Percentiles rank a stretch among this genome's conserved stretches.
These are phyloP conservation scores for Candolleomyces eurysporus DNA, from an alignment of 768 basidiomycete genomes.

Conservation along the genomic window DNA sequence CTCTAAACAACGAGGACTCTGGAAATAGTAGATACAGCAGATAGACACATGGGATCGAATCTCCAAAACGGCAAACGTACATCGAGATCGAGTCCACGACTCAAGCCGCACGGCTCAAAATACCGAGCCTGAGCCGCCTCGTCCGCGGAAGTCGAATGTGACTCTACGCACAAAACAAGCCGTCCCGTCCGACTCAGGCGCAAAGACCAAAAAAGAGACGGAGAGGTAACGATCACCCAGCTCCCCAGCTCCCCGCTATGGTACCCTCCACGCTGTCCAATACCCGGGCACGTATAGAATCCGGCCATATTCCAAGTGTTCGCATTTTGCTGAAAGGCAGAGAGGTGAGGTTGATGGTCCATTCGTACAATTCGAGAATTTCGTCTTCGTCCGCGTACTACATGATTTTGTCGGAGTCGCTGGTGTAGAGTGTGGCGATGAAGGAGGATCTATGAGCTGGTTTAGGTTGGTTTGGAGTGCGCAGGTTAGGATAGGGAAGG, in stretches of 20 bases:
- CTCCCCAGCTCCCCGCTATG: constrained; percentile 83
- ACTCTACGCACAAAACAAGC: neutral
- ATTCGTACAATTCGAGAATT: constrained; percentile 73
- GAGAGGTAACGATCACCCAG: constrained; percentile 38
- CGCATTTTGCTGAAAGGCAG: constrained; percentile 75
- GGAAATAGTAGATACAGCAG: no score
- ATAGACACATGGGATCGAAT: no score
- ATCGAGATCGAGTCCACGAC: no score
- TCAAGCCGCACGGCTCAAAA: no score
- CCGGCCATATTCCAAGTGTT: constrained; percentile 52
- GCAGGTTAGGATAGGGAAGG: no score
- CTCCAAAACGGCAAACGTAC: no score
- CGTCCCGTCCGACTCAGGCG: neutral
- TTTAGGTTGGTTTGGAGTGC: no score
- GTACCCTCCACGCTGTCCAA: constrained; percentile 80
- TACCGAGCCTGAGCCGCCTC: neutral
- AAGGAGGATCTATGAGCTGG: constrained; percentile 82
- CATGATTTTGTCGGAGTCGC: constrained; percentile 72
- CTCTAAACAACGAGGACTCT: no score
- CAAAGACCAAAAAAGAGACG: neutral
- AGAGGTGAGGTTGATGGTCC: constrained; percentile 84
- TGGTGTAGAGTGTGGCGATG: constrained; percentile 79
- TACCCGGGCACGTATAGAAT: constrained; percentile 83
- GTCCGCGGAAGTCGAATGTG: constrained; percentile 8
- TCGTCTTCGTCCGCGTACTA: constrained; percentile 87